A percentile compares a stretch with the other conserved stretches of the same genome.
These are phyloP conservation scores for Hyphodiscus hymeniophilus DNA, from an alignment of 495 filamentous ascomycete genomes.

Conservation along the genomic window DNA sequence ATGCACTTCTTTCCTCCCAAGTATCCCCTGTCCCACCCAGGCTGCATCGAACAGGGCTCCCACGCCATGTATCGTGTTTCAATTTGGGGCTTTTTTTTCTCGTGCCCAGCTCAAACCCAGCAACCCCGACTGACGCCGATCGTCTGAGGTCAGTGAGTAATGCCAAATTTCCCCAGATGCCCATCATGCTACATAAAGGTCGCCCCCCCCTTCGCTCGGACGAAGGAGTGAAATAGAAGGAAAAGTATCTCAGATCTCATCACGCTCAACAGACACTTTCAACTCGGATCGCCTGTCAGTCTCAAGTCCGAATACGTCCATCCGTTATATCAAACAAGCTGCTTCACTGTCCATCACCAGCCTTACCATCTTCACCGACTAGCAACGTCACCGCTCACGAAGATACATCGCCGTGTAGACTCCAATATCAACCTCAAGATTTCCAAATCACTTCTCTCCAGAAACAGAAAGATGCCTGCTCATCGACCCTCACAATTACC, in stretches of 20 bases:
- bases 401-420: too few species aligned
- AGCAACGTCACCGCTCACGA: too few species aligned
- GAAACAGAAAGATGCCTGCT: slow-evolving; percentile 51
- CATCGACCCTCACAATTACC: slow-evolving; percentile 65
- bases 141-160: slow-evolving; percentile 18
- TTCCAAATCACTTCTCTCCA: neutral
- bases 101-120: slow-evolving; percentile 14
- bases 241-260: neutral
- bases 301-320: too few species aligned
- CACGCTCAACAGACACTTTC: neutral
- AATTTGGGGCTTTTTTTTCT: slow-evolving; percentile 18
- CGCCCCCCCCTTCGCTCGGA: slow-evolving; percentile 11
- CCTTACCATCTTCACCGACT: too few species aligned
- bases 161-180: slow-evolving; percentile 22
- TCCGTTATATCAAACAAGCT: too few species aligned
- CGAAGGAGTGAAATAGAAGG: neutral
- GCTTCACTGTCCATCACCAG: too few species aligned
- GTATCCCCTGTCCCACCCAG: neutral
- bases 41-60: slow-evolving; percentile 9
- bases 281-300: neutral
- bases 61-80: slow-evolving; percentile 26
- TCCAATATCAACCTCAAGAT: neutral
- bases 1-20: too few species aligned
- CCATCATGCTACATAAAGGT: slow-evolving; percentile 20
- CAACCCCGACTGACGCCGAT: slow-evolving; percentile 21